These are phyloP conservation scores for Linum usitatissimum DNA, from an alignment of 345 rosid species.

Conservation along the genomic window DNA sequence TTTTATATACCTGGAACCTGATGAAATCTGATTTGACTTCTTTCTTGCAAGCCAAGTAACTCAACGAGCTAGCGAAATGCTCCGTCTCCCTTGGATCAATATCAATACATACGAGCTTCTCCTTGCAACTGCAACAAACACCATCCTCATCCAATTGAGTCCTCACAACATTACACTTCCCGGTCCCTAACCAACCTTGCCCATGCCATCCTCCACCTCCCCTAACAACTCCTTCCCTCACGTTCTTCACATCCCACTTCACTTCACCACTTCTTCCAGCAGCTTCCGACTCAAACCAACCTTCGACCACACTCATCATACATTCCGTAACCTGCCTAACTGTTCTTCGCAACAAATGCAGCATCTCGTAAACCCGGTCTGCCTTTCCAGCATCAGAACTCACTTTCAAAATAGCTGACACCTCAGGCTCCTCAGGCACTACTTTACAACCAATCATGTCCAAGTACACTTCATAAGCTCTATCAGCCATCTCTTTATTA, in stretches of 20 bases:
- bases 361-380: constrained; percentile 61
- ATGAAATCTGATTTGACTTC: constrained; percentile 50
- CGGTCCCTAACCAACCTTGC: constrained; percentile 83
- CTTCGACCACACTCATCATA: constrained; percentile 41
- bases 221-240: constrained; percentile 47
- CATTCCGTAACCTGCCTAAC: constrained; percentile 67
- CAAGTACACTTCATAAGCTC: constrained; percentile 69
- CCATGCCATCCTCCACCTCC: constrained; percentile 99
- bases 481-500: constrained; percentile 38
- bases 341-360: constrained; percentile 61
- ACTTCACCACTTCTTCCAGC: constrained; percentile 47
- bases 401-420: constrained; percentile 64
- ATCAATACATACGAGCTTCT: constrained; percentile 84
- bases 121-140: constrained; percentile 57
- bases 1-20: constrained; percentile 46
- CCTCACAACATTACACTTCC: constrained; percentile 61
- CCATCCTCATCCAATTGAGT: constrained; percentile 63
- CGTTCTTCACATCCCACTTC: constrained; percentile 44
- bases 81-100: constrained; percentile 78
- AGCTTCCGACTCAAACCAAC: constrained; percentile 59
- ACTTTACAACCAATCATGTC: constrained; percentile 78
- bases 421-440: constrained; percentile 70
- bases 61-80: constrained; percentile 55
- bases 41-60: constrained; percentile 50
- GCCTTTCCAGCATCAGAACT: constrained; percentile 37